Base-by-base conservation (phyloP, 1,284 basidiomycete genomes). In the Cryptococcus deneoformans region DNA sequence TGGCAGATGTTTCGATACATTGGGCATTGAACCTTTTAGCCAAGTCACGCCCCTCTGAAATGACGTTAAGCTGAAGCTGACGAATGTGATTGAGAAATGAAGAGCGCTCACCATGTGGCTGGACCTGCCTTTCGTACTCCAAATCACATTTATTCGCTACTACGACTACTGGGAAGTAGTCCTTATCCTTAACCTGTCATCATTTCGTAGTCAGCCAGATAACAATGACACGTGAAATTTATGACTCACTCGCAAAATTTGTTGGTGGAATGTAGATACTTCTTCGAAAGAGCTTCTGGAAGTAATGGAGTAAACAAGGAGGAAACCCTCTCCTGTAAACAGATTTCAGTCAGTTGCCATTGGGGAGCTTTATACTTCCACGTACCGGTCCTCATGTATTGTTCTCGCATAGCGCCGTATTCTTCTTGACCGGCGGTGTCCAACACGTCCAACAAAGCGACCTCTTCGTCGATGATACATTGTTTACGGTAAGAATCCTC, bases 371-470 rank as follows among this genome's bases (percentile, higher is more conserved):
- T 9, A 40, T 16, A 20, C 5, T 24, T 14, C 6, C 8, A 95
- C 93, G 52, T 54, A 71, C 74, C 74, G 39, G 73, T 77, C 57
- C 75, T 62, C 75, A 77, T 77, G 61, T 78, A 78, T 60, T 79
- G 77, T 57, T 79, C 77, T 53, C 77, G 64, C 77, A 79, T 79
- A 4, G 77, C 77, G 35, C 89, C 91, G 77, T 99, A 99, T 82
- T 99, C 95, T 79, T 99, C 95, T 79, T 99, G 95, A 48, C 95
- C 95, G 50, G 96, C 96, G 3, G 96, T 99, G 80, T 99, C 95
- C 64, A 99, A 85, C 53, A 99, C 94, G 73, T 99, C 95, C 56
- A 99, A 86, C 54, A 98, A 82, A 2, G 95, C 95, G 29, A 97
- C 92, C 79, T 99, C 96, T 42, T 97, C 95, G 78, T 99, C 95